Evolutionary conservation across 176 grass and related monocot genomes (phyloP).

Genomic region (Hordeum marinum): DNA sequence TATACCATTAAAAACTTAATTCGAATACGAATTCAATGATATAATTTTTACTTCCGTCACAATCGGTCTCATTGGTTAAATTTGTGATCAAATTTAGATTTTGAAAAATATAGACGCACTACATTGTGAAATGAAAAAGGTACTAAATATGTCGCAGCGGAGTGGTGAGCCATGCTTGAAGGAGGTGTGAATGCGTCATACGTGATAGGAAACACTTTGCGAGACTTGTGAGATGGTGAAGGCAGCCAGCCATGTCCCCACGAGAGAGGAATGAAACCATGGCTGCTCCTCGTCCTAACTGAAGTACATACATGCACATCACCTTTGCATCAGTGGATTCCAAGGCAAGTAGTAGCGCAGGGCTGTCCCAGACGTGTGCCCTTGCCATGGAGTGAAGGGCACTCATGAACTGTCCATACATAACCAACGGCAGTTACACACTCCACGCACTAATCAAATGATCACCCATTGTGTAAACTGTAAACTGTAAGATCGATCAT

Average conservation of each 20-base stretch:
- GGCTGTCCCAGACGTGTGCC: conserved; percentile 1
- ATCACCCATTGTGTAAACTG: conserved; percentile 1
- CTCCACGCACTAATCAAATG: background rate
- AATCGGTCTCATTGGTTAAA: no score
- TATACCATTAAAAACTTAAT: no score
- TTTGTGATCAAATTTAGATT: no score
- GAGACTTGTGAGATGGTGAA: background rate
- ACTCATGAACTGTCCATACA: conserved; percentile 18
- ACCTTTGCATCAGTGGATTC: conserved; percentile 29
- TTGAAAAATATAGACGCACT: no score
- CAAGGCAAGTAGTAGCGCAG: conserved; percentile 21
- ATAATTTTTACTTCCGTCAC: no score
- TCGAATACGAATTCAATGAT: no score
- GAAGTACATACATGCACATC: background rate
- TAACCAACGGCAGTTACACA: conserved; percentile 14
- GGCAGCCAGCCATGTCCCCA: background rate
- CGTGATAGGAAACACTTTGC: background rate
- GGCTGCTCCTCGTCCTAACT: background rate
- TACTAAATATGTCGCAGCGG: background rate
- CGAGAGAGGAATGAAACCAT: background rate
- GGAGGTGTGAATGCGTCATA: background rate
- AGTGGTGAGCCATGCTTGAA: background rate
- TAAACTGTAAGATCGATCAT: conserved; percentile 8
- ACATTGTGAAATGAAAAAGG: no score
- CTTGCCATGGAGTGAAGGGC: conserved; percentile 23